Evolutionary conservation across 2,329 filamentous ascomycete genomes (phyloP).

Genomic region (Fusarium oligoseptatum): DNA sequence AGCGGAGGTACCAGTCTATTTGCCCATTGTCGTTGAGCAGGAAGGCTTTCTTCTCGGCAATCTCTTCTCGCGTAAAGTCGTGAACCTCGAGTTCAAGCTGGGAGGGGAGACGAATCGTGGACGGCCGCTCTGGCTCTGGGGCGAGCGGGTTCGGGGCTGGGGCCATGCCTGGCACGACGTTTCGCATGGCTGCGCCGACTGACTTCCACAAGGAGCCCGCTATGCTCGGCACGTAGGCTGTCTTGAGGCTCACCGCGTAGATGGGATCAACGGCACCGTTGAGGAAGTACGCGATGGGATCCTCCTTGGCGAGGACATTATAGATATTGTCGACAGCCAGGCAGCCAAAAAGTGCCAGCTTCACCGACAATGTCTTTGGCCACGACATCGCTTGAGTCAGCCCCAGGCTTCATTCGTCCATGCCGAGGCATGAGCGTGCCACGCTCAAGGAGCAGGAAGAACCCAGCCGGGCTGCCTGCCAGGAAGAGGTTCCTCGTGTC

Average conservation of each 20-base stretch:
- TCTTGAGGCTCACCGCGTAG: constrained; percentile 82
- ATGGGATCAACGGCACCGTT: constrained; percentile 89
- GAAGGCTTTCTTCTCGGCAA: constrained; percentile 89
- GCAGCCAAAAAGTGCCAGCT: constrained; percentile 87
- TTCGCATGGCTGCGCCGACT: constrained; percentile 72
- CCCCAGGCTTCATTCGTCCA: constrained; percentile 81
- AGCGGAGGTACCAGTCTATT: constrained; percentile 89
- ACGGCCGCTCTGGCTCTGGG: constrained; percentile 53
- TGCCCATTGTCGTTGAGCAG: constrained; percentile 97
- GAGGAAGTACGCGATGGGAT: constrained; percentile 89
- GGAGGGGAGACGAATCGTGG: constrained; percentile 65
- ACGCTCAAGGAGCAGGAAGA: constrained; percentile 90
- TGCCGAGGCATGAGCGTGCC: constrained; percentile 79
- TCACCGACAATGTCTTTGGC: constrained; percentile 78
- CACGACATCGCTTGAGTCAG: constrained; percentile 71
- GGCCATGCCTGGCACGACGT: constrained; percentile 68
- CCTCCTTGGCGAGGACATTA: constrained; percentile 82
- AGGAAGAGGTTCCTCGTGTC: constrained; percentile 91
- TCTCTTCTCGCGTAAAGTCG: constrained; percentile 91
- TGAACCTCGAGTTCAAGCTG: constrained; percentile 94
- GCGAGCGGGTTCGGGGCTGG: constrained; percentile 47
- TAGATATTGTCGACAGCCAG: constrained; percentile 96
- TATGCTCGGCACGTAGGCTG: constrained; percentile 82
- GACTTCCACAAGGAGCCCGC: constrained; percentile 74
- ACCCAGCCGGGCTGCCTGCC: constrained; percentile 89